Conservation (phyloP, 1,284 basidiomycete genomes). For the Coniophora puteana region DNA sequence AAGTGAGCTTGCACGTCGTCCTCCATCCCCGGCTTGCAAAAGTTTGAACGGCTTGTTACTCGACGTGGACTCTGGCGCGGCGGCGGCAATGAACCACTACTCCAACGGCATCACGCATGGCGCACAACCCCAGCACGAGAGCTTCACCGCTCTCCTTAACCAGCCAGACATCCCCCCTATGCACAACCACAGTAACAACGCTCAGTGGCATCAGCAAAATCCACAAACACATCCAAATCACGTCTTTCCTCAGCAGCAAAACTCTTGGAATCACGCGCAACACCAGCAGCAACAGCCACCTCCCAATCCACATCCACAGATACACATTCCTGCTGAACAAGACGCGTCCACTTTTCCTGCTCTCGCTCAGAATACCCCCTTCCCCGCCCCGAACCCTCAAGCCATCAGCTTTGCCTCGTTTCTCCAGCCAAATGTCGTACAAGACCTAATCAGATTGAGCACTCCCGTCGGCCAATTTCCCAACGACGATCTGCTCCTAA, state of each 20-base stretch:
- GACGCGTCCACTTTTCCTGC: constrained; percentile 6
- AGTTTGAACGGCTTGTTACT: too few species aligned
- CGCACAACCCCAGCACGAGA: constrained; percentile 5
- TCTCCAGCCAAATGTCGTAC: constrained; percentile 46
- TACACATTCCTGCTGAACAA: constrained; percentile 19
- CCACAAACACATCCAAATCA: too few species aligned
- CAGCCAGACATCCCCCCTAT: constrained; percentile 5
- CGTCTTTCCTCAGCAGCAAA: too few species aligned
- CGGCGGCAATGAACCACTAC: neutral
- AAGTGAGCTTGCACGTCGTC: too few species aligned
- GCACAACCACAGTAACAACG: neutral
- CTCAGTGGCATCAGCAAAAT: constrained; percentile 1
- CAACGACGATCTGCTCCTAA: constrained; percentile 51
- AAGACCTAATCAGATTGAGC: constrained; percentile 49
- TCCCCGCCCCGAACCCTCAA: too few species aligned
- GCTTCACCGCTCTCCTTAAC: neutral
- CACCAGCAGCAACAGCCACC: too few species aligned
- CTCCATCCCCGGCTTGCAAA: too few species aligned
- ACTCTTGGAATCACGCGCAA: too few species aligned
- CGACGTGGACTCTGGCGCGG: constrained; percentile 2
- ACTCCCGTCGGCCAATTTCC: constrained; percentile 46
- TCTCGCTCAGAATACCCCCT: too few species aligned
- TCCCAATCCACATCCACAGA: constrained; percentile 13
- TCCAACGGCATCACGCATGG: neutral
- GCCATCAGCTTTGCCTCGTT: constrained; percentile 33